phyloP scores from a whole-genome alignment of 352 stramenopile species.

The Aphanomyces invadans region DNA sequence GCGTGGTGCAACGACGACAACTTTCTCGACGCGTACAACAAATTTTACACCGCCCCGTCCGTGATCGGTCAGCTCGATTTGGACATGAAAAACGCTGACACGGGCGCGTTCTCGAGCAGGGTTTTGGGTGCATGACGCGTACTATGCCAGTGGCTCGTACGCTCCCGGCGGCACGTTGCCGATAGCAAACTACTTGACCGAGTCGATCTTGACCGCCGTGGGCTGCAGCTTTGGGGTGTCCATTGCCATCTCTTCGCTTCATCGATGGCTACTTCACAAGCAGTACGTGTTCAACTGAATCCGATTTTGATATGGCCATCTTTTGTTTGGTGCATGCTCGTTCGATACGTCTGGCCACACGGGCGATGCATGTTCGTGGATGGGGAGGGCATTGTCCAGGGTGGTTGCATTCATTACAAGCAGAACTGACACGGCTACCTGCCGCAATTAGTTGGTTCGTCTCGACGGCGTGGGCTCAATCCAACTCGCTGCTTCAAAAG shows the following conservation, averaged over 20 bases:
- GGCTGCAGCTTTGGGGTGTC: neutral
- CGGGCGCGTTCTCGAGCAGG: too few species aligned
- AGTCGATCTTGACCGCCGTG: neutral
- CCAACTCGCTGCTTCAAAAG: slow-evolving; percentile 5
- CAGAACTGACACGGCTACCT: neutral
- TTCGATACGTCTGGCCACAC: too few species aligned
- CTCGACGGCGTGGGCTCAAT: neutral
- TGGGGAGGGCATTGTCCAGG: too few species aligned
- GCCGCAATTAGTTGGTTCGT: neutral
- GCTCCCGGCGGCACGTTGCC: neutral
- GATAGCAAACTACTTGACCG: neutral
- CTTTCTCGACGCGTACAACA: slow-evolving; percentile 7
- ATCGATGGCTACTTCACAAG: neutral
- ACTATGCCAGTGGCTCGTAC: slow-evolving; percentile 19
- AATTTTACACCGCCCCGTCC: neutral
- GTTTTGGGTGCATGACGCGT: slow-evolving; percentile 11
- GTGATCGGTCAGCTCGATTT: too few species aligned
- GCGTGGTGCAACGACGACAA: neutral
- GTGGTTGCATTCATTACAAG: too few species aligned
- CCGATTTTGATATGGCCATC: too few species aligned
- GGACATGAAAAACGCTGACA: too few species aligned
- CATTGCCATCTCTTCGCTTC: neutral
- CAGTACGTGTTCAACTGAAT: too few species aligned
- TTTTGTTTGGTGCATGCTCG: too few species aligned
- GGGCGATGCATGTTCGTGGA: too few species aligned